phyloP scores from a whole-genome alignment of 2,329 filamentous ascomycete genomes.

The Ophiocordyceps camponoti-floridani region DNA sequence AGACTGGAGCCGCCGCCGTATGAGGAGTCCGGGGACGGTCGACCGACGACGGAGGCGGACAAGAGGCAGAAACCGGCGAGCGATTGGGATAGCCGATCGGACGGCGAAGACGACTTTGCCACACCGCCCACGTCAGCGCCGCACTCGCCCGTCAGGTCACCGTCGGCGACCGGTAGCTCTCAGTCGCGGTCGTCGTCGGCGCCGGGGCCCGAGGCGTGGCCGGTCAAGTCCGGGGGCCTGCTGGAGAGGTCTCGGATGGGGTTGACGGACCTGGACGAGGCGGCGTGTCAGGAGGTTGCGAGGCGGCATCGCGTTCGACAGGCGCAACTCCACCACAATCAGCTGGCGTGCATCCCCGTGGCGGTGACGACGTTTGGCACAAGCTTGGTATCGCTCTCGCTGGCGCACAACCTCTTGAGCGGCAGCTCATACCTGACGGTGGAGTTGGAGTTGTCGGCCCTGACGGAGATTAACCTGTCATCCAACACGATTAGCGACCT shows the following conservation, averaged over 20 bases:
- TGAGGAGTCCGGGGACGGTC: slow-evolving; percentile 11
- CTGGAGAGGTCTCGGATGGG: slow-evolving; percentile 54
- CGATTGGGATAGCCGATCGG: slow-evolving; percentile 22
- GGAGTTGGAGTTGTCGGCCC: slow-evolving; percentile 48
- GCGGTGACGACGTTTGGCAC: slow-evolving; percentile 54
- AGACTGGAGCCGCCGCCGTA: slow-evolving; percentile 41
- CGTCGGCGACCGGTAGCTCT: slow-evolving; percentile 25
- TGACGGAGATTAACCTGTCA: slow-evolving; percentile 61
- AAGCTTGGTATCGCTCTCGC: slow-evolving; percentile 51
- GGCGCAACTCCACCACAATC: slow-evolving; percentile 61
- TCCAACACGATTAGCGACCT: slow-evolving; percentile 59
- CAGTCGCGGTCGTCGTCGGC: slow-evolving; percentile 28
- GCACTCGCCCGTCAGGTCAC: slow-evolving; percentile 28
- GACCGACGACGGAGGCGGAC: slow-evolving; percentile 5
- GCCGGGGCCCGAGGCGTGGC: slow-evolving; percentile 25
- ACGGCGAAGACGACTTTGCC: slow-evolving; percentile 34
- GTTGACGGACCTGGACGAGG: slow-evolving; percentile 39
- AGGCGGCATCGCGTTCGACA: slow-evolving; percentile 31
- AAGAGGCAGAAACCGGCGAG: slow-evolving; percentile 2
- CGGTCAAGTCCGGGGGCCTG: slow-evolving; percentile 39
- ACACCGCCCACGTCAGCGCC: slow-evolving; percentile 38
- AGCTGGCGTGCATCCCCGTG: slow-evolving; percentile 50
- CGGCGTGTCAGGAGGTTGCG: slow-evolving; percentile 36
- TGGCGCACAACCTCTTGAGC: slow-evolving; percentile 58
- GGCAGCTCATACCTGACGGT: slow-evolving; percentile 47